phyloP scores from a whole-genome alignment of 176 grass and related monocot species.

The Oryza glumipatula region DNA sequence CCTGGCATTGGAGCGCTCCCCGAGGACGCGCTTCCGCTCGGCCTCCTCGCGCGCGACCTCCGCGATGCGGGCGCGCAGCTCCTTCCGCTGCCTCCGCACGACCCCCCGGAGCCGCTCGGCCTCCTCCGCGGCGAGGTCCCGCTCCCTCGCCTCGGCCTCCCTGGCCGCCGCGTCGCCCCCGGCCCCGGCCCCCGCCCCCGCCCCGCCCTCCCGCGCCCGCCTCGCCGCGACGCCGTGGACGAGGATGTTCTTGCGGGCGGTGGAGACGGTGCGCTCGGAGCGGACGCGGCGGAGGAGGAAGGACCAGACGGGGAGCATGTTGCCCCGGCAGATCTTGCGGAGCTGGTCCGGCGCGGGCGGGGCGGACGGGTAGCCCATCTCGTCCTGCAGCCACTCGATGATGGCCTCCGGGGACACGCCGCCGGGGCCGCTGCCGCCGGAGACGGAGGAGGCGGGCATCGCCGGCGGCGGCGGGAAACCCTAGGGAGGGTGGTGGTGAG shows the following conservation, averaged over 20 bases:
- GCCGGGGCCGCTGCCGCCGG: conserved; percentile 57
- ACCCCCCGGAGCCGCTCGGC: conserved; percentile 81
- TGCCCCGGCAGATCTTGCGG: conserved; percentile 99
- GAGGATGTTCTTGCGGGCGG: conserved; percentile 81
- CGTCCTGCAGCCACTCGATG: conserved; percentile 95
- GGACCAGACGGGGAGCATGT: conserved; percentile 94
- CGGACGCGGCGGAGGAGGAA: conserved; percentile 94
- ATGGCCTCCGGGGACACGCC: conserved; percentile 84
- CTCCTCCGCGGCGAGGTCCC: conserved; percentile 89
- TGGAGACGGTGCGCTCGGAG: conserved; percentile 89
- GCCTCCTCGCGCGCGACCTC: conserved; percentile 90
- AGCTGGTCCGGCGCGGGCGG: conserved; percentile 80
- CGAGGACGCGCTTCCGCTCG: conserved; percentile 79
- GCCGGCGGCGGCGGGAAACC: conserved; percentile 31
- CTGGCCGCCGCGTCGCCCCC: conserved; percentile 52
- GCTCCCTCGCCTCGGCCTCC: conserved; percentile 83
- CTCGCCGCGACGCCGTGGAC: conserved; percentile 83
- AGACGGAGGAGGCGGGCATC: conserved; percentile 70
- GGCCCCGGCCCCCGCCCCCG: conserved; percentile 21
- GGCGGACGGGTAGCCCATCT: conserved; percentile 94
- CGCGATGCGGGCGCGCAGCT: conserved; percentile 74
- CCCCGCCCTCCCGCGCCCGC: conserved; percentile 58
- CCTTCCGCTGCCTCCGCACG: conserved; percentile 92
- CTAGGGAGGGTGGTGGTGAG: conserved; percentile 41
- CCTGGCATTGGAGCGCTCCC: conserved; percentile 96